Evolutionary conservation across 1,284 basidiomycete genomes (phyloP).

Genomic region (Tetrapyrgos nigripes): DNA sequence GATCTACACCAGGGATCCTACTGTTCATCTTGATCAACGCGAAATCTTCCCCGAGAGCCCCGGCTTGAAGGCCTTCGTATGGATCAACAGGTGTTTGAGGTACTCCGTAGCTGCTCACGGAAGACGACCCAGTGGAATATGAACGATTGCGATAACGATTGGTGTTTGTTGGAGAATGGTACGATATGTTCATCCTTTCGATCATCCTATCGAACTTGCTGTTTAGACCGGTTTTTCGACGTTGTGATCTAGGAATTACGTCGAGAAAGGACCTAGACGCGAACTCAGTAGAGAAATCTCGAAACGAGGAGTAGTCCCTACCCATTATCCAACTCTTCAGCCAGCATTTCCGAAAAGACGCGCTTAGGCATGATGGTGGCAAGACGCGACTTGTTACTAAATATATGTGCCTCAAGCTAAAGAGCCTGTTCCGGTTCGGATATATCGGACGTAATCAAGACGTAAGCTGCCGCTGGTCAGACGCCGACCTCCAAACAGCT

Average conservation of each 20-base stretch:
- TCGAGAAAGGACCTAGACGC: not conserved
- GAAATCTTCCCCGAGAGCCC: conserved; percentile 45
- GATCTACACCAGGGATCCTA: not conserved
- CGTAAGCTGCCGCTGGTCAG: too few species aligned
- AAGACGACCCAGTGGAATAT: conserved; percentile 51
- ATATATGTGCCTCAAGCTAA: too few species aligned
- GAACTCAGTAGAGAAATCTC: not conserved
- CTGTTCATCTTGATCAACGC: conserved; percentile 49
- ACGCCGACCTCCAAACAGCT: too few species aligned
- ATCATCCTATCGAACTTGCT: conserved; percentile 70
- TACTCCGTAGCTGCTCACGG: conserved; percentile 46
- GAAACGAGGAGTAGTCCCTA: not conserved
- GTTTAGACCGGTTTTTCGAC: conserved; percentile 59
- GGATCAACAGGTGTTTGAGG: conserved; percentile 51
- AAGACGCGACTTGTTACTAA: too few species aligned
- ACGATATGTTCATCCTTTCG: conserved; percentile 53
- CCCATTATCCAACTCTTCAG: conserved; percentile 16
- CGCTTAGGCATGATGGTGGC: conserved; percentile 13
- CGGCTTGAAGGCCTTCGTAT: conserved; percentile 33
- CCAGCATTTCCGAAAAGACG: conserved; percentile 17
- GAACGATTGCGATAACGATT: conserved; percentile 23
- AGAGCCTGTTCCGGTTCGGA: too few species aligned
- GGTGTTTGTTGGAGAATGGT: conserved; percentile 26
- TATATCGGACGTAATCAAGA: too few species aligned
- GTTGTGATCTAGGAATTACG: conserved; percentile 40